Evolutionary conservation across 306 rosid genomes (phyloP).

Genomic region (Prunus armeniaca): DNA sequence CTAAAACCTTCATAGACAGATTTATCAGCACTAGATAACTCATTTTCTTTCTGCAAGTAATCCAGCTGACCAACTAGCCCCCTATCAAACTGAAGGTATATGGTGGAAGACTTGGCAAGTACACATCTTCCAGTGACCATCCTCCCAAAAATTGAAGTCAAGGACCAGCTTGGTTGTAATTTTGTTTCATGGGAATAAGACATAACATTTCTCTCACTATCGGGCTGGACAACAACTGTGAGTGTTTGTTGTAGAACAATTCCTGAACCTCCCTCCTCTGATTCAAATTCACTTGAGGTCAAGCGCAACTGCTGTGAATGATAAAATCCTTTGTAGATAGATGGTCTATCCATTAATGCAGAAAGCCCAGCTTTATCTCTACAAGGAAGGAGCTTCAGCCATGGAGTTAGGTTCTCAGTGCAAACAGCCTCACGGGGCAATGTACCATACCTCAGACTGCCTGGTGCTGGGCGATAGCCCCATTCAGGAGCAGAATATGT

Average conservation of each 20-base stretch:
- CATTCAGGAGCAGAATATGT: conserved; percentile 76
- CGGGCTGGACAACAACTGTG: conserved; percentile 77
- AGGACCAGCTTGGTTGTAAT: conserved; percentile 82
- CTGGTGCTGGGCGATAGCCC: conserved; percentile 57
- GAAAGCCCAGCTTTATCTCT: conserved; percentile 91
- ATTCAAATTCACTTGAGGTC: conserved; percentile 34
- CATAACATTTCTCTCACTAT: conserved; percentile 31
- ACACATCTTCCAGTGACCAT: conserved; percentile 64
- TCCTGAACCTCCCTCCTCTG: conserved; percentile 43
- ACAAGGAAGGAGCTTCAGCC: conserved; percentile 97
- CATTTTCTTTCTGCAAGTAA: conserved; percentile 43
- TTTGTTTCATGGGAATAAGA: conserved; percentile 37
- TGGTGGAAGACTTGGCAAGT: conserved; percentile 76
- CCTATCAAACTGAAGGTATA: conserved; percentile 68
- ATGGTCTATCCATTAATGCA: conserved; percentile 81
- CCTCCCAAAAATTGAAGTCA: conserved; percentile 84
- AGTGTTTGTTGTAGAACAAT: conserved; percentile 80
- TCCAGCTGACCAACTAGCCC: conserved; percentile 56
- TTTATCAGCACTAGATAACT: conserved; percentile 24
- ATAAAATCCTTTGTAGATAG: conserved; percentile 88
- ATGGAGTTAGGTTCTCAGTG: conserved; percentile 94
- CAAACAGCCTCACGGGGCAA: conserved; percentile 98
- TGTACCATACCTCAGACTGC: conserved; percentile 76
- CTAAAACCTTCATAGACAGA: conserved; percentile 38
- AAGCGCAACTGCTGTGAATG: conserved; percentile 82